Percentiles rank a stretch among this genome's conserved stretches.
These are phyloP conservation scores for Ogataea haglerorum DNA, from an alignment of 805 yeast species.

Conservation along the genomic window DNA sequence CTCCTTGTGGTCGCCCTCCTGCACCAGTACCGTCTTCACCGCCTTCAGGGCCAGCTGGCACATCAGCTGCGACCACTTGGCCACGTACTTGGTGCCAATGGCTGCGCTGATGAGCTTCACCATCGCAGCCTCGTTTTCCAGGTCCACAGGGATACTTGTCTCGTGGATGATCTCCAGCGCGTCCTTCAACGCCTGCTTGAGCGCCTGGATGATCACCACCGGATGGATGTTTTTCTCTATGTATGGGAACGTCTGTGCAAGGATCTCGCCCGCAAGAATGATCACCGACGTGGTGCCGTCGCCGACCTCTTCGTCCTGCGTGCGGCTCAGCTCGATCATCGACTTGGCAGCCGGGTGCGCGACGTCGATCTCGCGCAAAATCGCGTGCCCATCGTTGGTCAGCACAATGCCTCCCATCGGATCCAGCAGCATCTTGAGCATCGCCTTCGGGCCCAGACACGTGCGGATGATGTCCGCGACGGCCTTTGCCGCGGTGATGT, in stretches of 20 bases:
- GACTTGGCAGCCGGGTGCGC: conserved; percentile 99
- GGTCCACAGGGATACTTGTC: conserved; percentile 81
- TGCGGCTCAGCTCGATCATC: conserved; percentile 94
- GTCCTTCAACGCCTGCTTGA: conserved; percentile 85
- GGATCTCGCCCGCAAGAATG: conserved; percentile 92
- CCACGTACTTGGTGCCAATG: conserved; percentile 93
- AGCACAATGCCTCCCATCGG: conserved; percentile 96
- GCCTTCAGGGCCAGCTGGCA: conserved; percentile 84
- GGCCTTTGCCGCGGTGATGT: conserved; percentile 99
- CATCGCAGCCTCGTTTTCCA: conserved; percentile 82
- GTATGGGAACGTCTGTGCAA: conserved; percentile 93
- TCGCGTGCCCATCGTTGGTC: conserved; percentile 98
- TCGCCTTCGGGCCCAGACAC: conserved; percentile 98
- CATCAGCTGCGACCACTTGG: conserved; percentile 89
- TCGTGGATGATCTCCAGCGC: conserved; percentile 84
- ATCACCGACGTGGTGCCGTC: conserved; percentile 91
- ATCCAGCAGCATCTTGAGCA: conserved; percentile 95
- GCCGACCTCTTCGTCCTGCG: conserved; percentile 98
- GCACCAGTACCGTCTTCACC: conserved; percentile 73
- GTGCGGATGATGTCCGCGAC: conserved; percentile 97
- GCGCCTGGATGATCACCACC: conserved; percentile 90
- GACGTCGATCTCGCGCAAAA: conserved; percentile 92
- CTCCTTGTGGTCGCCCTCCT: conserved; percentile 64
- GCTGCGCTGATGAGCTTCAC: conserved; percentile 80
- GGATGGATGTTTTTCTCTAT: conserved; percentile 96